Evolutionary conservation across 2,329 filamentous ascomycete species (phyloP).

Genomic region (Fusarium gaditjirri): DNA sequence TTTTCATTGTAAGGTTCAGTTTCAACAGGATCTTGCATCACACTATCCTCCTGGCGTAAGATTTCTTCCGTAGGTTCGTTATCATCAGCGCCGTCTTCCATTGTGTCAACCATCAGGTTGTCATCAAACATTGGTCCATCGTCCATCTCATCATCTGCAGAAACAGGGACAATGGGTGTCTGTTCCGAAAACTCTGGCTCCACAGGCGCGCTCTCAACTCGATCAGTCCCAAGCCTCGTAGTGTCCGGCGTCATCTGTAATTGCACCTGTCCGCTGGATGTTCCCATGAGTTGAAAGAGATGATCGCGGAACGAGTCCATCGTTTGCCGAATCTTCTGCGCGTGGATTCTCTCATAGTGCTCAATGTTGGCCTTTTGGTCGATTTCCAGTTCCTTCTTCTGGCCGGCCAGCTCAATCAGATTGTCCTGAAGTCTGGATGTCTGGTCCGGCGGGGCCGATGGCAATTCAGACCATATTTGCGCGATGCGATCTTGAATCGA

Average conservation of each 20-base stretch:
- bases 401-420: neutral
- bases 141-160: neutral
- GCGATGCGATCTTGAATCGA: neutral
- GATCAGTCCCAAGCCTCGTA: neutral
- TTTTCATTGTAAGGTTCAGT: neutral
- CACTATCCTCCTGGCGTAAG: neutral
- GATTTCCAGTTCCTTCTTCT: conserved; percentile 17
- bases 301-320: conserved; percentile 2
- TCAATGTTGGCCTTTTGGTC: neutral
- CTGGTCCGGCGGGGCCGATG: neutral
- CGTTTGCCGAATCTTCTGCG: neutral
- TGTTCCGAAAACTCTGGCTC: neutral
- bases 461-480: neutral
- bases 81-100: neutral
- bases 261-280: neutral
- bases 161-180: neutral
- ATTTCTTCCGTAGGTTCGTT: neutral
- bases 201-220: neutral
- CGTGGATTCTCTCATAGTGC: neutral
- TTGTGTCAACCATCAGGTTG: neutral
- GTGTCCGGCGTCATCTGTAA: neutral
- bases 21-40: neutral
- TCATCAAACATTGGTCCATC: neutral
- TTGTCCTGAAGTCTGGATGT: neutral
- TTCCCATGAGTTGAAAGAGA: neutral